Base-by-base conservation (phyloP, 805 yeast species). In the Zygoascus biomembranicola region DNA sequence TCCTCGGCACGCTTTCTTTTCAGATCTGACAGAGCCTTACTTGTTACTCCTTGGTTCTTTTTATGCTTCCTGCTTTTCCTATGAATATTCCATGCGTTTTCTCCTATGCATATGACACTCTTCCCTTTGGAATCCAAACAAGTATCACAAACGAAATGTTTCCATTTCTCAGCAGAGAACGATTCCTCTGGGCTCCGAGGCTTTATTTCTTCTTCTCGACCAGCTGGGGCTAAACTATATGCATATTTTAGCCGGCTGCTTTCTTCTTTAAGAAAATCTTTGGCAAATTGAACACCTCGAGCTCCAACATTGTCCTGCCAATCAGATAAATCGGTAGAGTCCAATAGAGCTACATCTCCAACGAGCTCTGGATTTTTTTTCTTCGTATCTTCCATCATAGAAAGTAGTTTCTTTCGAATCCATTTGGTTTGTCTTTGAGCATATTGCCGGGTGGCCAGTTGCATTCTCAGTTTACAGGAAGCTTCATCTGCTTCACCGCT, bases 341-440 rank as follows among this genome's bases (percentile, higher is more conserved):
- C 86, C 5, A 90, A 67, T 0, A 89, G 62, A 56, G 78, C 87
- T 5, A 87, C 64, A 42, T 79, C 76, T 0, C 89, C 89, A 0
- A 87, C 87, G 49, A 82, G 73, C 32, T 76, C 66, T 63, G 71
- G 79, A 3, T 11, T 14, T 5, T 13, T 13, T 26, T 26, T 20
- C 14, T 26, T 64, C 57, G 81, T 86, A 51, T 73, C 73, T 18
- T 68, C 66, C 18, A 84, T 65, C 66, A 84, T 90, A 0, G 82
- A 79, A 0, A 83, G 75, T 13, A 94, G 68, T 55, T 81, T 73
- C 59, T 85, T 87, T 49, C 77, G 76, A 57, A 94, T 90, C 97
- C 98, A 94, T 65, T 89, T 90, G 11, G 89, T 82, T 65, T 94
- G 99, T 57, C 78, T 78, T 57, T 82, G 84, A 0, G 98, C 96